Evolutionary conservation across 106 monocot genomes (phyloP).

Genomic region (Alisma plantagoaquatica): DNA sequence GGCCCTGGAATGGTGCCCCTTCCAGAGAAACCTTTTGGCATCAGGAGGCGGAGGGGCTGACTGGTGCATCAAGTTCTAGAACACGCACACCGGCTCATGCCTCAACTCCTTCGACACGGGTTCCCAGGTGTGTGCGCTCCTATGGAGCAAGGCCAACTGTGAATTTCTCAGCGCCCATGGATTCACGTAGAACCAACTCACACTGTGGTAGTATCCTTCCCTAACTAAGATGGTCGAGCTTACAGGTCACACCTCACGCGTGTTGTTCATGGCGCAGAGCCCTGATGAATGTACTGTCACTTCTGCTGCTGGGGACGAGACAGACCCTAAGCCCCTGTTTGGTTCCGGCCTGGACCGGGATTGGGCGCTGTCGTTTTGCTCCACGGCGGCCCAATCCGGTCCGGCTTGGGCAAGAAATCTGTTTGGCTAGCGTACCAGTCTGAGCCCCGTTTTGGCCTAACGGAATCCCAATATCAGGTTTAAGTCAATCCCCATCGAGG

Average conservation of each 20-base stretch:
- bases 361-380: too few relatives aligned
- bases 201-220: slow-evolving; percentile 20
- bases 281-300: slow-evolving; percentile 15
- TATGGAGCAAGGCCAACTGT: slow-evolving; percentile 16
- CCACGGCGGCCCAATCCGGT: too few relatives aligned
- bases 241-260: slow-evolving; percentile 14
- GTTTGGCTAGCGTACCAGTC: too few relatives aligned
- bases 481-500: too few relatives aligned
- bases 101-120: slow-evolving; percentile 17
- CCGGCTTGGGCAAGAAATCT: too few relatives aligned
- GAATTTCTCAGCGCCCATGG: slow-evolving; percentile 23
- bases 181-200: slow-evolving; percentile 18
- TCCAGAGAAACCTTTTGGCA: slow-evolving; percentile 15
- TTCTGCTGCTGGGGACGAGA: slow-evolving; percentile 8
- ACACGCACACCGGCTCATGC: slow-evolving; percentile 17
- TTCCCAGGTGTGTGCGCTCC: slow-evolving; percentile 17
- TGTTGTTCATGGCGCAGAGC: slow-evolving; percentile 14
- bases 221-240: slow-evolving; percentile 23
- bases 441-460: too few relatives aligned
- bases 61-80: slow-evolving; percentile 21
- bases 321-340: too few relatives aligned
- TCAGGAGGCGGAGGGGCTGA: slow-evolving; percentile 11
- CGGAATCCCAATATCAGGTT: too few relatives aligned
- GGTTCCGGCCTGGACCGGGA: too few relatives aligned
- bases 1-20: slow-evolving; percentile 14